Conservation (phyloP, 108 stramenopile species). For the Nitzschia putrida region DNA sequence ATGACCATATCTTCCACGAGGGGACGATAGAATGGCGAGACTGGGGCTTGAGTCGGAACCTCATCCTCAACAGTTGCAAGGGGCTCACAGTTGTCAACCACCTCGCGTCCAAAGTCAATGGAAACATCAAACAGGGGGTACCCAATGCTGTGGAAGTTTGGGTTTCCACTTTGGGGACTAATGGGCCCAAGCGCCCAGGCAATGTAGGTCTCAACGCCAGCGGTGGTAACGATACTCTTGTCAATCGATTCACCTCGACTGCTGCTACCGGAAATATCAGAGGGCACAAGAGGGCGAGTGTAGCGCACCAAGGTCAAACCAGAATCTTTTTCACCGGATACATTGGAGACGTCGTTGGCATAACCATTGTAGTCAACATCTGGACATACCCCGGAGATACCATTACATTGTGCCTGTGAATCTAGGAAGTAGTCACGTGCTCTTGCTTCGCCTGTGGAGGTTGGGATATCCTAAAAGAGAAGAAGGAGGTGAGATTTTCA, state of each 20-base stretch:
- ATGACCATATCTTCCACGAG: constrained; percentile 6
- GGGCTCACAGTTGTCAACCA: constrained; percentile 26
- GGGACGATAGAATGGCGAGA: constrained; percentile 17
- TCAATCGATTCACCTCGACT: constrained; percentile 12
- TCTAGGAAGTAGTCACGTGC: constrained; percentile 25
- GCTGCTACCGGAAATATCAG: neutral
- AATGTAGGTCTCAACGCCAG: constrained; percentile 23
- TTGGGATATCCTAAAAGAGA: constrained; percentile 10
- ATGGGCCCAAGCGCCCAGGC: constrained; percentile 35
- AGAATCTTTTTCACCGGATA: constrained; percentile 12
- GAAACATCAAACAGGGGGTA: neutral
- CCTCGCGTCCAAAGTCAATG: constrained; percentile 28
- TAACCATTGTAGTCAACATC: neutral
- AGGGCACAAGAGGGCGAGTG: constrained; percentile 18
- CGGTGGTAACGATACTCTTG: constrained; percentile 2
- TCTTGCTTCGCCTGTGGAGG: neutral
- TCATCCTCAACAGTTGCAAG: constrained; percentile 5
- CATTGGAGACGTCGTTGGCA: constrained; percentile 9
- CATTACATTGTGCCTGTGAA: constrained; percentile 21
- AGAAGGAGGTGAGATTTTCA: neutral
- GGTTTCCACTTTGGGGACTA: constrained; percentile 14
- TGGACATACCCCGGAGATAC: constrained; percentile 20
- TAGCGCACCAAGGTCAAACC: constrained; percentile 29
- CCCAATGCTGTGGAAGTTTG: constrained; percentile 15
- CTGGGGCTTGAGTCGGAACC: constrained; percentile 5